phyloP scores from a whole-genome alignment of 2,329 filamentous ascomycete genomes.

The Colletotrichum cereale region DNA sequence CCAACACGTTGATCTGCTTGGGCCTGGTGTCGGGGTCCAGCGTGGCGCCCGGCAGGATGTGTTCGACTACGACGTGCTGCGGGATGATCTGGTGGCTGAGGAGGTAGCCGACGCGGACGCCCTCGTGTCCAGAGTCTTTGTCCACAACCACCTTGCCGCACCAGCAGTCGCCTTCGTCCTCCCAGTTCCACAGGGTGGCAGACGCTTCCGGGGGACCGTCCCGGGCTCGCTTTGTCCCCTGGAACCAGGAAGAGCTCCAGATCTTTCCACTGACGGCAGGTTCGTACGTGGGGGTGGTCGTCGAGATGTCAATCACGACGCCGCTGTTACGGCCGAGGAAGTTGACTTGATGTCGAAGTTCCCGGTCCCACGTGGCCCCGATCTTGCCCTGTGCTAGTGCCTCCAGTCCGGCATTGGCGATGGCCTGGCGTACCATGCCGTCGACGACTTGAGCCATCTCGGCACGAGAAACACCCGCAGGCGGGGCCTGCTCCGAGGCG shows the following conservation, averaged over 20 bases:
- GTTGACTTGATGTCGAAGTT: slow-evolving; percentile 73
- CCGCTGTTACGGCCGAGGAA: slow-evolving; percentile 77
- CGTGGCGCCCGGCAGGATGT: slow-evolving; percentile 73
- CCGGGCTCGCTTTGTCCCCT: neutral
- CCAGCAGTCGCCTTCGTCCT: slow-evolving; percentile 89
- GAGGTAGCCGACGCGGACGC: slow-evolving; percentile 75
- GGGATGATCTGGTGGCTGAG: slow-evolving; percentile 71
- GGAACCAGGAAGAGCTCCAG: slow-evolving; percentile 14
- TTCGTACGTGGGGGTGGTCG: slow-evolving; percentile 70
- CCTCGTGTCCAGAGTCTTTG: slow-evolving; percentile 55
- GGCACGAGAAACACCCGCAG: slow-evolving; percentile 51
- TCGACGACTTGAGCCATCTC: slow-evolving; percentile 59
- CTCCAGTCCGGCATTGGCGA: slow-evolving; percentile 61
- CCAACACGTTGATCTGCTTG: slow-evolving; percentile 78
- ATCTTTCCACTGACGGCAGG: slow-evolving; percentile 45
- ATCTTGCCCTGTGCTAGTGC: slow-evolving; percentile 62
- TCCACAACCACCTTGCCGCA: slow-evolving; percentile 70
- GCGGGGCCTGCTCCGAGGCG: slow-evolving; percentile 43
- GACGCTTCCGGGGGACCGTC: neutral
- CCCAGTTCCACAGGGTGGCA: slow-evolving; percentile 75
- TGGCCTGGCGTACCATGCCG: slow-evolving; percentile 55
- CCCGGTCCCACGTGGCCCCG: slow-evolving; percentile 55
- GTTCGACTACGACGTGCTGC: slow-evolving; percentile 78
- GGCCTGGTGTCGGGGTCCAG: slow-evolving; percentile 74
- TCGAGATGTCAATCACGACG: slow-evolving; percentile 70